Percentiles rank a stretch among this genome's conserved stretches.
These are phyloP conservation scores for Dothistroma septosporum DNA, from an alignment of 2,329 filamentous ascomycete genomes.

Conservation along the genomic window DNA sequence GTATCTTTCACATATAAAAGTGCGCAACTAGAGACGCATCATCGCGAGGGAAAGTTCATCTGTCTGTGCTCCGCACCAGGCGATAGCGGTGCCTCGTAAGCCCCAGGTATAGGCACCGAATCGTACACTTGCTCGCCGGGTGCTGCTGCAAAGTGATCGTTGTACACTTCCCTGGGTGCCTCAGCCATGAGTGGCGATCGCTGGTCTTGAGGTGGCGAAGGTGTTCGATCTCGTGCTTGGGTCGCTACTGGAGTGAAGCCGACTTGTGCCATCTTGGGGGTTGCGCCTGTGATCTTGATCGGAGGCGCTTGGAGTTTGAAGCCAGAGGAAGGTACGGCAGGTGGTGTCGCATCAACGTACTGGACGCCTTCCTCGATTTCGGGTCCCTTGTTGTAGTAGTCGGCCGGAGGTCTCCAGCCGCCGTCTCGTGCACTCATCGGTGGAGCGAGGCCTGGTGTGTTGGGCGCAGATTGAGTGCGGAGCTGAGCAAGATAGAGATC, in stretches of 20 bases:
- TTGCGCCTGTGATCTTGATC: conserved; percentile 69
- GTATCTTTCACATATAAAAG: conserved; percentile 3
- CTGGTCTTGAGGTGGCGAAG: conserved; percentile 34
- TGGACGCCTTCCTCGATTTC: conserved; percentile 44
- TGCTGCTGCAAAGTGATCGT: conserved; percentile 64
- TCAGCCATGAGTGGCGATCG: conserved; percentile 37
- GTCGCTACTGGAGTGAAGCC: conserved; percentile 54
- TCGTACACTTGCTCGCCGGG: conserved; percentile 82
- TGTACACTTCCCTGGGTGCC: conserved; percentile 45
- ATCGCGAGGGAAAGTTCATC: conserved; percentile 16
- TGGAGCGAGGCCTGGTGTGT: conserved; percentile 60
- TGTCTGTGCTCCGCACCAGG: conserved; percentile 19
- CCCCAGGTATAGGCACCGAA: conserved; percentile 80
- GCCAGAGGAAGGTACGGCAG: conserved; percentile 45
- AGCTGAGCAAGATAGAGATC: conserved; percentile 80
- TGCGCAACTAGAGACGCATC: conserved; percentile 19
- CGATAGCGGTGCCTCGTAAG: conserved; percentile 52
- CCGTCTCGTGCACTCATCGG: conserved; percentile 57
- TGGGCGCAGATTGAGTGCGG: conserved; percentile 77
- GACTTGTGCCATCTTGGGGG: conserved; percentile 62
- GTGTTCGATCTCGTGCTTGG: conserved; percentile 20
- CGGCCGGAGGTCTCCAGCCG: conserved; percentile 44
- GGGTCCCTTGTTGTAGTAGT: conserved; percentile 35
- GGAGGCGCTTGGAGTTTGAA: conserved; percentile 88
- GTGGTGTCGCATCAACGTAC: conserved; percentile 56